Evolutionary conservation across 2,329 filamentous ascomycete genomes (phyloP), one percentile per base, ranked within the genome.

Genomic region (Pseudogymnoascus sp.): DNA sequence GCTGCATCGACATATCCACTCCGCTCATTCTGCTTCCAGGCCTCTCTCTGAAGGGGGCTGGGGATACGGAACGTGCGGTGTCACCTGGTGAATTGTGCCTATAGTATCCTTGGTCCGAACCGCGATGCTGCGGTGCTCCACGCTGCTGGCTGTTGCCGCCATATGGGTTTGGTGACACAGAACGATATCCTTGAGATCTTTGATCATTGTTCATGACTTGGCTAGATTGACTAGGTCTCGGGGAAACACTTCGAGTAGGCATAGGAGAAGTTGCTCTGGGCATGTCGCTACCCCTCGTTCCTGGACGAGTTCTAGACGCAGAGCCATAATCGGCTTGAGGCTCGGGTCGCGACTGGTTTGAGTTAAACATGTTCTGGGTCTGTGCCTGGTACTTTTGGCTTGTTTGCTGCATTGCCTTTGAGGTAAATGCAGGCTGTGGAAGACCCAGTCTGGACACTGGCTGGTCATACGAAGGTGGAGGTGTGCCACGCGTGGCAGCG

Each of bases 381-480:
- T 97, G 90, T 53, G 87, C 85, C 21, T 89, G 86, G 71, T 93
- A 97, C 75, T 92, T 92, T 70, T 96, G 89, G 0, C 92, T 95
- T 3, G 93, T 91, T 74, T 96, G 90, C 72, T 96, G 91, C 96
- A 99, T 99, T 59, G 95, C 91, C 67, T 89, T 90, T 3, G 91
- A 90, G 0, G 96, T 99, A 65, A 96, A 91, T 1, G 95, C 95
- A 1, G 93, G 92, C 64, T 93, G 88, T 1, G 95, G 96, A 11
- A 93, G 90, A 62, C 92, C 95, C 3, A 97, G 82, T 64, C 90
- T 84, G 72, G 89, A 90, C 53, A 91, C 82, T 60, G 85, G 76
- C 64, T 82, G 84, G 65, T 93, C 89, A 71, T 97, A 97, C 0
- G 90, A 91, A 3, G 93, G 93, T 2, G 93, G 93, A 5, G 93